A percentile compares a stretch with the other conserved stretches of the same genome.
These are phyloP conservation scores for Eucalyptus polyanthemos DNA, from an alignment of 345 rosid species.

Conservation along the genomic window DNA sequence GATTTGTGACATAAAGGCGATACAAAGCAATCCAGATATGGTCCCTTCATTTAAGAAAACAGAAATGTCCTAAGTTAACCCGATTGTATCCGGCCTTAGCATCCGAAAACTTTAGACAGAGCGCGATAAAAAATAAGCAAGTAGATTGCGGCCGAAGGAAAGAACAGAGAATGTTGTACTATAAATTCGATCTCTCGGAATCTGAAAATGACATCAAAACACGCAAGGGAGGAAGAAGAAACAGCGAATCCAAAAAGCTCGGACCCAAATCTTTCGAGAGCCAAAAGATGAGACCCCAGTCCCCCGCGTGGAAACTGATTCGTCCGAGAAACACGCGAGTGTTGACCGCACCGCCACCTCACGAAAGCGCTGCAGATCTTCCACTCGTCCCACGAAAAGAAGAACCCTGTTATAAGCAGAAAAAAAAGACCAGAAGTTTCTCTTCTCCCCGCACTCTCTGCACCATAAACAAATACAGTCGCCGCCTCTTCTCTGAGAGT, in stretches of 20 bases:
- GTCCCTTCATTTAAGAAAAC: background rate
- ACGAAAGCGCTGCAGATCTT: background rate
- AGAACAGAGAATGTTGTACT: background rate
- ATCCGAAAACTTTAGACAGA: background rate
- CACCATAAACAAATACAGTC: background rate
- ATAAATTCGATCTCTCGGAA: background rate
- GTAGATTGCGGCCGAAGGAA: background rate
- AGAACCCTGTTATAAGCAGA: background rate
- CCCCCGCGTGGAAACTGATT: background rate
- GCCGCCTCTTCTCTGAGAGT: background rate
- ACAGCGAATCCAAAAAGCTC: background rate
- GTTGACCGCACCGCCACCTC: background rate
- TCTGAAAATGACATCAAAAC: background rate
- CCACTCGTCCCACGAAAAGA: background rate
- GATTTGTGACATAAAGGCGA: background rate
- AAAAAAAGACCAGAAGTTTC: background rate
- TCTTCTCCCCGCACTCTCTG: background rate
- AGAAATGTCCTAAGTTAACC: background rate
- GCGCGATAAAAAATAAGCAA: background rate
- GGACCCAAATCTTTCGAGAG: background rate
- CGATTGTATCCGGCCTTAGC: background rate
- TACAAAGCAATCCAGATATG: background rate
- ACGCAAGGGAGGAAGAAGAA: background rate
- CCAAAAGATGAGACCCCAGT: background rate
- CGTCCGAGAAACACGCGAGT: background rate